Evolutionary conservation across 768 basidiomycete genomes (phyloP).

Genomic region (Lentinula detonsa): DNA sequence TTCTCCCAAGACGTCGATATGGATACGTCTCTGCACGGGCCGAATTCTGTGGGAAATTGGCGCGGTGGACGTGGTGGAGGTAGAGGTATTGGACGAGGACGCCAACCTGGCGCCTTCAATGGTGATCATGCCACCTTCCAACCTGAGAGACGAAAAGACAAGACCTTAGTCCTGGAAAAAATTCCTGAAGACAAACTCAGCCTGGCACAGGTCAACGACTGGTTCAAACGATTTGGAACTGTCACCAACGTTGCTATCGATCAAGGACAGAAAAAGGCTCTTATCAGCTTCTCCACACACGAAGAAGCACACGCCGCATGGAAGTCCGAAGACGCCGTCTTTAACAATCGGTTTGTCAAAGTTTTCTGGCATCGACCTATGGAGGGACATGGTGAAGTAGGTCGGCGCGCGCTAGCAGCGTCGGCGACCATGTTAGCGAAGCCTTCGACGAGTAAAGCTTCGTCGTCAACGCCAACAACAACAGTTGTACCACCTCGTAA

Average conservation of each 20-base stretch:
- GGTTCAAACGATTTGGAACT: constrained; percentile 90
- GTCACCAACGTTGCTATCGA: constrained; percentile 93
- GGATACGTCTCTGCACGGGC: constrained; percentile 21
- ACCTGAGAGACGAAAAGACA: constrained; percentile 61
- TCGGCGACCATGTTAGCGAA: constrained; percentile 74
- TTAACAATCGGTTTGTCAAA: constrained; percentile 91
- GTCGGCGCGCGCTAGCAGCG: constrained; percentile 73
- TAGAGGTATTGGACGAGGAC: constrained; percentile 38
- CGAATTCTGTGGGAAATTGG: constrained; percentile 12
- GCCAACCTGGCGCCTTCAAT: constrained; percentile 52
- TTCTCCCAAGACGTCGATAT: constrained; percentile 23
- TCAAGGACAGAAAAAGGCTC: constrained; percentile 61
- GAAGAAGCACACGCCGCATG: constrained; percentile 84
- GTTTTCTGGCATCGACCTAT: constrained; percentile 93
- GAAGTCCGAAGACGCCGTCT: constrained; percentile 93
- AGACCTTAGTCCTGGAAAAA: constrained; percentile 90
- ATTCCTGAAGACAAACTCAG: constrained; percentile 82
- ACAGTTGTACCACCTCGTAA: constrained; percentile 30
- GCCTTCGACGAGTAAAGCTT: constrained; percentile 35
- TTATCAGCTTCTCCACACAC: constrained; percentile 83
- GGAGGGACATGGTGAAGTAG: constrained; percentile 83
- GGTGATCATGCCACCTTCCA: constrained; percentile 64
- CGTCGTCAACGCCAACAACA: constrained; percentile 15
- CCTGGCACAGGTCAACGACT: constrained; percentile 71
- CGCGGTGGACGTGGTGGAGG: constrained; percentile 26